Evolutionary conservation across 2,329 filamentous ascomycete species (phyloP), one percentile per base, ranked within the genome.

Genomic region (Xylogone sp.): DNA sequence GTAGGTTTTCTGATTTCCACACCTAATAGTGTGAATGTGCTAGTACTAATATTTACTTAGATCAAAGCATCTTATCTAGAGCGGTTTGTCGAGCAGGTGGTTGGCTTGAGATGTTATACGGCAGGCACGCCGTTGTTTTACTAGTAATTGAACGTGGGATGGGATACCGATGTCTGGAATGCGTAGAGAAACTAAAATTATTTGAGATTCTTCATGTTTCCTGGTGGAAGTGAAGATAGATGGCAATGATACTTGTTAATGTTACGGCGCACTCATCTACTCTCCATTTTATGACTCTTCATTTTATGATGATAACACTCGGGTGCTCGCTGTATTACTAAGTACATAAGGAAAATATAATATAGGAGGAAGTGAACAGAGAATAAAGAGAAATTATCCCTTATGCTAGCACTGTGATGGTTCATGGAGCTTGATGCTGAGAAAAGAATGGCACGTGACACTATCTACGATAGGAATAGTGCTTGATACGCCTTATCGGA

Each of bases 1-100:
- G 79, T 88, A 69, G 65, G 71, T 69, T 19, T 51, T 24, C 31
- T 46, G 22, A 39, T 48, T 43, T 52, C 6, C 29, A 13, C 20
- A 21, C 44, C 9, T 21, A 31, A 34, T 19, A 16, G 20, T 42
- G 16, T 5, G 10, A 18, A 13, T 9, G n/a, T 16, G 13, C 13
- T 39, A 39, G n/a, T 46, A 21, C 55, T 65, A 53, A 58, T 42
- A 21, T 18, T 24, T 52, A 19, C 13, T 45, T 60, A 84, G 81
- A 63, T 86, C 83, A 62, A 86, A 86, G 78, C 83, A 86, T 74
- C 81, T 86, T 59, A 86, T 86, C 63, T 86, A 78, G 60, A 51
- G 43, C 12, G 43, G 19, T n/a, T 24, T 45, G 29, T 34, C 20
- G 18, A 31, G 49, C 21, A 49, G 53, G 45, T 52, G 52, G 42